Evolutionary conservation across 129 eudicot genomes (phyloP), one percentile per base, ranked within the genome.

Genomic region (Lonicera japonica): DNA sequence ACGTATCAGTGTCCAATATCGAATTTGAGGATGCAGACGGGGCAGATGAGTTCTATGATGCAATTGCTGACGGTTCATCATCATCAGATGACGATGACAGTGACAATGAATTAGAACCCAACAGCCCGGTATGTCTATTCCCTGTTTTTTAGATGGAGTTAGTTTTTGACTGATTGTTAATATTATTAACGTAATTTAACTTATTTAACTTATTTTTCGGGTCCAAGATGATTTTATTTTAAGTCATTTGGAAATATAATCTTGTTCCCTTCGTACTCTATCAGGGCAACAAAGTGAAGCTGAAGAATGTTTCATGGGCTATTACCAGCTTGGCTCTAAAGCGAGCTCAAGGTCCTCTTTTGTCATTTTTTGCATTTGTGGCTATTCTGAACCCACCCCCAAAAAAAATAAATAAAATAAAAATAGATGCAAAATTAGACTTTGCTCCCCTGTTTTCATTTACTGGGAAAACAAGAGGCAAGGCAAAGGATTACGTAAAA

Each of bases 221-320:
- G 36, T 29, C 36, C 2, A 29, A 29, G 36, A 29, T 29, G 36
- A 29, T 29, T 29, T 2, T 29, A 1, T 29, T 6, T 29, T 29
- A 29, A 29, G 36, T 29, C 36, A 6, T 52, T 34, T 41, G 12
- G 29, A 14, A 24, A 46, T 57, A 15, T 46, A 46, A 51, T 25
- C 56, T 3, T 41, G 45, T 11, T 50, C 64, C 25, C 23, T 69
- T 59, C 3, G 3, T 51, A 46, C 48, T 58, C 61, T 70, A 20
- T 63, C 82, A 94, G 99, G 83, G 73, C 25, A 85, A 74, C 47
- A 86, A 79, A 70, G 70, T 83, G 61, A 88, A 85, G 73, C 79
- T 88, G 78, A 83, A 85, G 85, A 94, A 86, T 47, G 85, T 80
- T 67, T 70, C 89, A 61, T 88, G 87, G 99, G 96, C 96, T 61